Base-by-base conservation (phyloP, 805 yeast genomes). In the Suhomyces sp. region DNA sequence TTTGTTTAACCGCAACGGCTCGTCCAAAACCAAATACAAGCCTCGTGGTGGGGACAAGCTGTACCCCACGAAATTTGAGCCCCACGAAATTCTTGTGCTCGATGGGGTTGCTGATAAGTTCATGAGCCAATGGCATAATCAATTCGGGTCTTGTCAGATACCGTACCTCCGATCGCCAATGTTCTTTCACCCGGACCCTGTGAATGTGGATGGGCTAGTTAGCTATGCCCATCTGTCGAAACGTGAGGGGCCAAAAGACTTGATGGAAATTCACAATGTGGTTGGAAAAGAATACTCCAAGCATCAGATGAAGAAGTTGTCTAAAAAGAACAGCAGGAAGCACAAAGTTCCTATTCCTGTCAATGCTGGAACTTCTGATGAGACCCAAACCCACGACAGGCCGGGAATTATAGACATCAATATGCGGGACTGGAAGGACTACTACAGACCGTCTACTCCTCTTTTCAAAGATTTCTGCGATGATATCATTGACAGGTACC, bases 101-200 rank as follows among this genome's bases (percentile, higher is more conserved):
- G 79, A 76, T 54, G 68, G 64, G 12, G 62, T 59, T 2, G 50
- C 65, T 9, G 70, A 67, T 43, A 47, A 50, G 9, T 75, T 73
- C 54, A 57, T 74, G 64, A 72, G 73, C 1, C 78, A 73, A 54
- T 77, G 80, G 80, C 68, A 73, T 52, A 66, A 64, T 40, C 80
- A 76, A 53, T 75, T 77, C 58, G 65, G 59, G 2, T 57, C 71
- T 2, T 74, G 79, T 56, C 68, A 68, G 47, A 77, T 76, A 27
- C 79, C 79, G 1, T 65, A 60, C 50, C 61, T 77, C 9, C 58
- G 80, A 20, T 72, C 77, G 4, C 80, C 81, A 3, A 77, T 77
- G 80, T 75, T 76, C 51, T 77, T 77, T 56, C 81, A 76, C 49
- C 72, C 73, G 0, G 80, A 77, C 51, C 79, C 80, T 0, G 67